Evolutionary conservation across 495 filamentous ascomycete species (phyloP).

Genomic region (Podospora pseudocomata): DNA sequence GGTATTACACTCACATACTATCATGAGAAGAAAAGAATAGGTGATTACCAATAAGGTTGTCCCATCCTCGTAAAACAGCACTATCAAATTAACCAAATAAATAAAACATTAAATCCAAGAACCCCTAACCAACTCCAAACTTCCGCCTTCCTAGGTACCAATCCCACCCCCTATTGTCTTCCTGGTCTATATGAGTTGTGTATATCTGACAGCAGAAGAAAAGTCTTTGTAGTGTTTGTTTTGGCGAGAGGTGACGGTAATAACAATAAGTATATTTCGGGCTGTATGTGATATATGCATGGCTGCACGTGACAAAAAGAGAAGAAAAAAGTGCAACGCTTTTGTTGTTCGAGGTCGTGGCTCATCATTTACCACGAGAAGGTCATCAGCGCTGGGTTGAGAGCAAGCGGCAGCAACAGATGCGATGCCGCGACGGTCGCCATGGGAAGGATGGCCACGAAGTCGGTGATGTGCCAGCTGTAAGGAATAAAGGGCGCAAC

Average conservation of each 20-base stretch:
- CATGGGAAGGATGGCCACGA: slow-evolving; percentile 80
- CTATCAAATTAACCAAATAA: not conserved
- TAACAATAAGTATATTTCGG: not conserved
- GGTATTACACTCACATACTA: not conserved
- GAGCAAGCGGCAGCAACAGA: slow-evolving; percentile 64
- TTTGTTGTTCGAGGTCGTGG: not conserved
- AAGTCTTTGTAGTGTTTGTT: not conserved
- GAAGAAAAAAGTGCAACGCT: not conserved
- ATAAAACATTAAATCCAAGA: not conserved
- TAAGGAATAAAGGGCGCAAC: slow-evolving; percentile 59
- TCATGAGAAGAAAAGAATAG: not conserved
- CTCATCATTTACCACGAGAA: slow-evolving; percentile 62
- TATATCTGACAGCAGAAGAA: not conserved
- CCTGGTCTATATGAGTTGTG: not conserved
- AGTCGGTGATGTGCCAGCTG: slow-evolving; percentile 67
- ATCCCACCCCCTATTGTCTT: not conserved
- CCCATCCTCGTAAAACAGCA: not conserved
- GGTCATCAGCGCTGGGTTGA: slow-evolving; percentile 78
- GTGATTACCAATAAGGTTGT: not conserved
- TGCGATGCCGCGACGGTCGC: slow-evolving; percentile 66
- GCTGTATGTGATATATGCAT: not conserved
- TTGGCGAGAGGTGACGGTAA: not conserved
- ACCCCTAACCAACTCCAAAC: not conserved
- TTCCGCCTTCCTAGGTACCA: not conserved
- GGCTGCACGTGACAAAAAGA: not conserved